Evolutionary conservation across 2,329 filamentous ascomycete genomes (phyloP).

Genomic region (Curvularia verruculosa): DNA sequence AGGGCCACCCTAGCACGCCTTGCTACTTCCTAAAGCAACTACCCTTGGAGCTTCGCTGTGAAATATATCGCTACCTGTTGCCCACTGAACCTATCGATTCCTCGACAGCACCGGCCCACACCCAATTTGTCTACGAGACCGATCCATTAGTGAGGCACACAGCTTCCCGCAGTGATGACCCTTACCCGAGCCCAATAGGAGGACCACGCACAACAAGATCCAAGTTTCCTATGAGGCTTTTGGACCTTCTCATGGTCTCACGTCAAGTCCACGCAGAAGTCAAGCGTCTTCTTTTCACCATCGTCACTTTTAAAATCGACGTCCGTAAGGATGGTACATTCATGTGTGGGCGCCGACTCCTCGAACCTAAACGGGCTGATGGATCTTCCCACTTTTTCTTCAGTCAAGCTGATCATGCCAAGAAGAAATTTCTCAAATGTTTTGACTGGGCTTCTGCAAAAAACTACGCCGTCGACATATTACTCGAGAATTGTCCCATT

Average conservation of each 20-base stretch:
- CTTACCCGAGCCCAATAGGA: neutral
- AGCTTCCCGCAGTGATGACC: neutral
- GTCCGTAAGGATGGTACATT: constrained; percentile 41
- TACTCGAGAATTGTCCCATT: constrained; percentile 31
- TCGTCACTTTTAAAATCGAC: constrained; percentile 39
- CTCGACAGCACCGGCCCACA: constrained; percentile 23
- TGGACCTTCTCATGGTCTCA: constrained; percentile 34
- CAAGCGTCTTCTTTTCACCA: constrained; percentile 39
- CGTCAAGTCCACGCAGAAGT: constrained; percentile 37
- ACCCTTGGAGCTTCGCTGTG: constrained; percentile 40
- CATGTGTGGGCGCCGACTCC: constrained; percentile 42
- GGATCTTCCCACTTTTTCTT: constrained; percentile 27
- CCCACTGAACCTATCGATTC: constrained; percentile 36
- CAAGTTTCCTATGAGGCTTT: constrained; percentile 26
- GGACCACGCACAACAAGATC: neutral
- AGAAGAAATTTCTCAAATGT: constrained; percentile 32
- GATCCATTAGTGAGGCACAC: neutral
- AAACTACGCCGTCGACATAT: constrained; percentile 43
- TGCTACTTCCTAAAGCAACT: constrained; percentile 41
- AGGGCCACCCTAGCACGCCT: constrained; percentile 34
- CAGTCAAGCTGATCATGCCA: constrained; percentile 24
- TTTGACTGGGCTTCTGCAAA: constrained; percentile 41
- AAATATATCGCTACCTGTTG: constrained; percentile 42
- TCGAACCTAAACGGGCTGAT: constrained; percentile 38
- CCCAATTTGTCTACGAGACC: neutral